phyloP scores from a whole-genome alignment of 768 basidiomycete genomes.

The Kwoniella sp. region DNA sequence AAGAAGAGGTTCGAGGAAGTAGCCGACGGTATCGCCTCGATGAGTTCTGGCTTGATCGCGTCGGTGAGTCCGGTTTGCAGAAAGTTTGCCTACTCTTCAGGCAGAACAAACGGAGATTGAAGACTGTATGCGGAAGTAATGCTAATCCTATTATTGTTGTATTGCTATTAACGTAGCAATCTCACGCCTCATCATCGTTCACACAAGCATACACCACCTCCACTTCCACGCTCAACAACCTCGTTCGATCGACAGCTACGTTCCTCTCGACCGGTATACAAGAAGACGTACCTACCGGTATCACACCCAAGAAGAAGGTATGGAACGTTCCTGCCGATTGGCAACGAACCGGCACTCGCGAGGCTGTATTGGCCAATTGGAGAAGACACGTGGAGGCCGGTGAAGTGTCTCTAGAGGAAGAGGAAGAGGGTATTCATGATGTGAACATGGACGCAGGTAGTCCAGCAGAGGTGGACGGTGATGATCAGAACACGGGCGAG shows the following conservation, averaged over 20 bases:
- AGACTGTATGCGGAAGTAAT: no score
- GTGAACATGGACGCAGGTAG: no score
- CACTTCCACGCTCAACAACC: slow-evolving; percentile 25
- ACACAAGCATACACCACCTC: slow-evolving; percentile 18
- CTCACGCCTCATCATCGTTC: slow-evolving; percentile 31
- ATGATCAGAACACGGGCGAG: no score
- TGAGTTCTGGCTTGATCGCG: slow-evolving; percentile 15
- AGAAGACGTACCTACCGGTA: slow-evolving; percentile 52
- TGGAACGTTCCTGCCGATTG: slow-evolving; percentile 47
- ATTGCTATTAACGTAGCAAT: slow-evolving; percentile 37
- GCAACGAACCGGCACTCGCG: slow-evolving; percentile 47
- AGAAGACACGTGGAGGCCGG: slow-evolving; percentile 7
- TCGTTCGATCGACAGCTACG: slow-evolving; percentile 30
- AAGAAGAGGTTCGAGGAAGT: slow-evolving; percentile 1
- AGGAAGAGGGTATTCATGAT: no score
- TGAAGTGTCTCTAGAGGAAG: neutral
- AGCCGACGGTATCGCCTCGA: slow-evolving; percentile 6
- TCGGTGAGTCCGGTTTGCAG: slow-evolving; percentile 25
- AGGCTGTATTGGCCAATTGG: slow-evolving; percentile 28
- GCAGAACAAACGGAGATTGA: no score
- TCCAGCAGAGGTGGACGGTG: no score
- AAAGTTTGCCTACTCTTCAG: no score
- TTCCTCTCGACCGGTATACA: slow-evolving; percentile 48
- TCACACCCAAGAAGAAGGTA: slow-evolving; percentile 49
- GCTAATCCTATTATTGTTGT: no score